Evolutionary conservation across 352 stramenopile species (phyloP).

Genomic region (Saprolegnia parasitica): DNA sequence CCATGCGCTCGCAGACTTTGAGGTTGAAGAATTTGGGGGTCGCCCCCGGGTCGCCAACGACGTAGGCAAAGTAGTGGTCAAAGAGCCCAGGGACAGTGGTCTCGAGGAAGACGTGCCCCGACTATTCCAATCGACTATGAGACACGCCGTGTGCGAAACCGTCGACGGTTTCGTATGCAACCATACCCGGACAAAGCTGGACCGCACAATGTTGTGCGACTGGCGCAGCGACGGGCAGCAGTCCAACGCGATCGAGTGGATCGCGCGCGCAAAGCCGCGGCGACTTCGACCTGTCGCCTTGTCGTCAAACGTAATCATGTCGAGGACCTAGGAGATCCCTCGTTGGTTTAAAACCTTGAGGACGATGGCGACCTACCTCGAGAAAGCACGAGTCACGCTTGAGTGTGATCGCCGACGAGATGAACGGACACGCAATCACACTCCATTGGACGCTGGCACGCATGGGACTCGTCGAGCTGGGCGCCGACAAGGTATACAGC

Average conservation of each 20-base stretch:
- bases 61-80: slow-evolving; percentile 4
- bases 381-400: slow-evolving; percentile 80
- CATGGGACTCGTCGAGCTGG: slow-evolving; percentile 30
- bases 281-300: slow-evolving; percentile 52
- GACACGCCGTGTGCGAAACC: neutral
- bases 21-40: neutral
- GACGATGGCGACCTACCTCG: neutral
- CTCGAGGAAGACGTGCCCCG: slow-evolving; percentile 22
- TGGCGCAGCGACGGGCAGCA: slow-evolving; percentile 58
- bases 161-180: neutral
- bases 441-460: slow-evolving; percentile 77
- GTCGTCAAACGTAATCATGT: slow-evolving; percentile 54
- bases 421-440: slow-evolving; percentile 45
- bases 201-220: slow-evolving; percentile 58
- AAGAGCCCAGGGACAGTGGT: neutral
- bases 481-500: slow-evolving; percentile 49
- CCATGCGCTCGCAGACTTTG: slow-evolving; percentile 4
- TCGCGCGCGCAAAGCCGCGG: slow-evolving; percentile 65
- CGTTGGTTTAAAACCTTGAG: neutral
- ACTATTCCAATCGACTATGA: slow-evolving; percentile 5
- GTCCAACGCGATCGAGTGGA: slow-evolving; percentile 73
- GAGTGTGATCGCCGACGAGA: slow-evolving; percentile 48
- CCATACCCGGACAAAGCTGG: neutral
- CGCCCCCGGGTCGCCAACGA: neutral
- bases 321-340: slow-evolving; percentile 40